Conservation (phyloP, 106 monocot genomes). For the Hemerocallis citrina region DNA sequence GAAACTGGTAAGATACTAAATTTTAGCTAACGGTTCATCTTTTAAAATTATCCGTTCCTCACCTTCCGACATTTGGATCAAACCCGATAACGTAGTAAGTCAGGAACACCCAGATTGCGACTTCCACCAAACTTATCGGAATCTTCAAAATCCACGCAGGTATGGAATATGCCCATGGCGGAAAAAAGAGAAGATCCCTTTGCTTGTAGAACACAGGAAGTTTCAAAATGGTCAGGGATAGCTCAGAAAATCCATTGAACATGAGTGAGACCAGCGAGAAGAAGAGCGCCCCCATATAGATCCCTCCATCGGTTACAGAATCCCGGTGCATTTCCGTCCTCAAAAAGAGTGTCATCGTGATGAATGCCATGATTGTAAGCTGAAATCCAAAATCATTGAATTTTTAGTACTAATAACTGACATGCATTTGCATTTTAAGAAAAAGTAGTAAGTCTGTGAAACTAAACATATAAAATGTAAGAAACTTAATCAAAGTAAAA, state of each 20-base stretch:
- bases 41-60: too few relatives aligned
- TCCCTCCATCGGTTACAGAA: conserved; percentile 19
- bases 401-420: background rate
- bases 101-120: conserved; percentile 27
- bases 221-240: conserved; percentile 44
- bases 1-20: too few relatives aligned
- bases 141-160: conserved; percentile 67
- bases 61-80: conserved; percentile 41
- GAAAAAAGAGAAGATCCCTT: conserved; percentile 66
- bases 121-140: conserved; percentile 51
- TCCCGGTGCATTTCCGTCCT: conserved; percentile 49
- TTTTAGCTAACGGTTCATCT: too few relatives aligned
- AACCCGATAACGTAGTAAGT: conserved; percentile 68
- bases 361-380: conserved; percentile 27
- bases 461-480: background rate
- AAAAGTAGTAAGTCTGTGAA: background rate
- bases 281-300: conserved; percentile 65
- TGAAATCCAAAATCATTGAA: background rate
- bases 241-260: conserved; percentile 57
- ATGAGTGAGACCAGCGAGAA: conserved; percentile 24
- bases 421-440: background rate
- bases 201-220: conserved; percentile 80
- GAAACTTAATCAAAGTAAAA: background rate
- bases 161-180: conserved; percentile 61
- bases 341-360: conserved; percentile 59